These are phyloP conservation scores for Puccinellia tenuiflora DNA, from an alignment of 176 grass and related monocot genomes.

Conservation along the genomic window DNA sequence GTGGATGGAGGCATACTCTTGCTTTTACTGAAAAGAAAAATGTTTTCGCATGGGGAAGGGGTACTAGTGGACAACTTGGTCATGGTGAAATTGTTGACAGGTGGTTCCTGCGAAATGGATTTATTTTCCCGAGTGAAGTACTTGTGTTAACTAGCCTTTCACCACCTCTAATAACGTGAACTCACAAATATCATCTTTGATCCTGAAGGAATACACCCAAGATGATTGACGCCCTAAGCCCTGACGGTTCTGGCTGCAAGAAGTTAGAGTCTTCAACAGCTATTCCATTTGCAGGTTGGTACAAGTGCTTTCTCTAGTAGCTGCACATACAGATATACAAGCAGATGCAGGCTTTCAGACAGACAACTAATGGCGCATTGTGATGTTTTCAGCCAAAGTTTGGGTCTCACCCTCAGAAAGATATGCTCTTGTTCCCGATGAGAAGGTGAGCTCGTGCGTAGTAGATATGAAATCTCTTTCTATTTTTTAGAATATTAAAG, in stretches of 20 bases:
- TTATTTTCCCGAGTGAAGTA: constrained; percentile 10
- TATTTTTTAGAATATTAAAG: background rate
- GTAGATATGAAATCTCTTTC: background rate
- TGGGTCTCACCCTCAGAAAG: constrained; percentile 95
- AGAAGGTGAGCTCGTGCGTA: constrained; percentile 55
- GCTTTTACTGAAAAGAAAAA: constrained; percentile 89
- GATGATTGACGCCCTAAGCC: constrained; percentile 78
- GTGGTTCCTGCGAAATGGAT: constrained; percentile 27
- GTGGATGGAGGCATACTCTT: constrained; percentile 96
- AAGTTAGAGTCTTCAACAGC: constrained; percentile 69
- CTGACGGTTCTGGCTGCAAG: constrained; percentile 66
- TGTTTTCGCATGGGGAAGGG: constrained; percentile 96
- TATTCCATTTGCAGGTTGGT: constrained; percentile 56
- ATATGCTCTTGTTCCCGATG: constrained; percentile 96
- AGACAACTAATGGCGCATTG: background rate
- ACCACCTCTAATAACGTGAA: background rate
- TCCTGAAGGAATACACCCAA: constrained; percentile 75
- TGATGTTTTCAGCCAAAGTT: constrained; percentile 68
- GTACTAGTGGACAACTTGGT: constrained; percentile 93
- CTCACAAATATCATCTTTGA: constrained; percentile 2
- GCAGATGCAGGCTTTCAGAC: background rate
- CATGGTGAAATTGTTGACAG: constrained; percentile 93
- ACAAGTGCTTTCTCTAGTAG: background rate
- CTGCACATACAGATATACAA: background rate
- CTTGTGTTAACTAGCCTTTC: background rate